Percentiles rank a stretch among this genome's conserved stretches.
phyloP scores from a whole-genome alignment of 306 rosid genomes.

The Inga laurina region DNA sequence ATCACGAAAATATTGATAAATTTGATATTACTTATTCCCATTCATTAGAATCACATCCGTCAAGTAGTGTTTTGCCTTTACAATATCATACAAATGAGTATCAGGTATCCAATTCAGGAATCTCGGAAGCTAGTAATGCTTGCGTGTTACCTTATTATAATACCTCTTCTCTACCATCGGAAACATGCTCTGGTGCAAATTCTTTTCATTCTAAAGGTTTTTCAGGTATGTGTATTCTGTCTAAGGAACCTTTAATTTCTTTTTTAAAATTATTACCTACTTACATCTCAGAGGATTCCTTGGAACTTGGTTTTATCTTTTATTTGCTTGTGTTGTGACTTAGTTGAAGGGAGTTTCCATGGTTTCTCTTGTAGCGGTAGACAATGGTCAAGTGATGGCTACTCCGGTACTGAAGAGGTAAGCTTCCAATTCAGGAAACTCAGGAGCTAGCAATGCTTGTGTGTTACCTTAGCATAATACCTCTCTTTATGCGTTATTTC shows the following conservation, averaged over 20 bases:
- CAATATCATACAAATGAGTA: conserved; percentile 81
- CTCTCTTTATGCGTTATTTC: background rate
- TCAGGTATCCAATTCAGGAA: conserved; percentile 79
- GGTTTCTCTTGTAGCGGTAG: conserved; percentile 39
- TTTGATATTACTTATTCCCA: conserved; percentile 57
- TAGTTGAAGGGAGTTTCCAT: conserved; percentile 48
- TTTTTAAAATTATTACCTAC: background rate
- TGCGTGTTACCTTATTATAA: conserved; percentile 34
- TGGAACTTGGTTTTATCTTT: conserved; percentile 22
- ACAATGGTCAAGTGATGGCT: conserved; percentile 43
- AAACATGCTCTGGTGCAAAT: conserved; percentile 41
- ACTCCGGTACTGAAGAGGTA: conserved; percentile 43
- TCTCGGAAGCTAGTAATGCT: conserved; percentile 41
- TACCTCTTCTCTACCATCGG: conserved; percentile 40
- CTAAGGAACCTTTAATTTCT: background rate
- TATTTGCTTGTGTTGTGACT: conserved; percentile 35
- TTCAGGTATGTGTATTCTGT: conserved; percentile 46
- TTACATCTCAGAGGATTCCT: conserved; percentile 19
- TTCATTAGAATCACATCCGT: conserved; percentile 58
- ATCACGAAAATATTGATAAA: conserved; percentile 72
- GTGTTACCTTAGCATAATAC: conserved; percentile 25
- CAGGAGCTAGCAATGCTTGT: conserved; percentile 46
- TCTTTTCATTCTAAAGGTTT: conserved; percentile 41
- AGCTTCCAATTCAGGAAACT: conserved; percentile 58
- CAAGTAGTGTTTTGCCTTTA: conserved; percentile 92